Conservation (phyloP, 2,329 filamentous ascomycete genomes). For the Xylaria sp. region DNA sequence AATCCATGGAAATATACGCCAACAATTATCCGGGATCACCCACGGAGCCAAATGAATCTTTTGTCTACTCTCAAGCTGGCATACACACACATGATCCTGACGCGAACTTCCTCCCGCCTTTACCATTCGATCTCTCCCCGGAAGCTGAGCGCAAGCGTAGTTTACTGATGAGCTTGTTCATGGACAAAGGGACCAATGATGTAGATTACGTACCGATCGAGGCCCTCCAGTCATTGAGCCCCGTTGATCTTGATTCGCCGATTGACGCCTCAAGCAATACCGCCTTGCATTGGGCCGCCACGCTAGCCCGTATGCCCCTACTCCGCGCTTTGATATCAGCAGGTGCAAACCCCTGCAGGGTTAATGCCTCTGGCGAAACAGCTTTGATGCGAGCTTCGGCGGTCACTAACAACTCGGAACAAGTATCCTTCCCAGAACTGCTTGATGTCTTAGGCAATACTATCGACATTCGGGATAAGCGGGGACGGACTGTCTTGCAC, state of each 20-base stretch:
- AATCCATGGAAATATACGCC: slow-evolving; percentile 60
- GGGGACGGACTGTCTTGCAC: slow-evolving; percentile 90
- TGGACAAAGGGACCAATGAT: slow-evolving; percentile 77
- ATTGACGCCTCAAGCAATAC: slow-evolving; percentile 91
- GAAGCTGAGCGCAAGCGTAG: slow-evolving; percentile 83
- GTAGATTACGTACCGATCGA: slow-evolving; percentile 75
- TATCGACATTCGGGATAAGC: slow-evolving; percentile 89
- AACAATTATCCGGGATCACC: slow-evolving; percentile 74
- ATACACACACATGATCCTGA: slow-evolving; percentile 62
- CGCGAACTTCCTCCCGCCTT: slow-evolving; percentile 70
- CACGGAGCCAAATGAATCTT: slow-evolving; percentile 84
- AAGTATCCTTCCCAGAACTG: slow-evolving; percentile 88
- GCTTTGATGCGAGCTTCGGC: slow-evolving; percentile 91
- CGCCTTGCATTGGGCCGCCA: slow-evolving; percentile 95
- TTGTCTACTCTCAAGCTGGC: slow-evolving; percentile 70
- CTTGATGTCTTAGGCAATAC: slow-evolving; percentile 89
- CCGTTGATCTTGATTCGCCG: slow-evolving; percentile 88
- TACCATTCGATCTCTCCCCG: slow-evolving; percentile 69
- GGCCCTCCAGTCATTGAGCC: slow-evolving; percentile 78
- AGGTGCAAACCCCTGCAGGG: slow-evolving; percentile 86
- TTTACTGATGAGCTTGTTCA: slow-evolving; percentile 83
- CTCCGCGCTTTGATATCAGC: slow-evolving; percentile 83
- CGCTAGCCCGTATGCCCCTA: slow-evolving; percentile 84
- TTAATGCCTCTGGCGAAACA: slow-evolving; percentile 91
- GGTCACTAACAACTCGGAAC: slow-evolving; percentile 94